phyloP scores from a whole-genome alignment of 139 green algal species.

The Picochlorum sp. region DNA sequence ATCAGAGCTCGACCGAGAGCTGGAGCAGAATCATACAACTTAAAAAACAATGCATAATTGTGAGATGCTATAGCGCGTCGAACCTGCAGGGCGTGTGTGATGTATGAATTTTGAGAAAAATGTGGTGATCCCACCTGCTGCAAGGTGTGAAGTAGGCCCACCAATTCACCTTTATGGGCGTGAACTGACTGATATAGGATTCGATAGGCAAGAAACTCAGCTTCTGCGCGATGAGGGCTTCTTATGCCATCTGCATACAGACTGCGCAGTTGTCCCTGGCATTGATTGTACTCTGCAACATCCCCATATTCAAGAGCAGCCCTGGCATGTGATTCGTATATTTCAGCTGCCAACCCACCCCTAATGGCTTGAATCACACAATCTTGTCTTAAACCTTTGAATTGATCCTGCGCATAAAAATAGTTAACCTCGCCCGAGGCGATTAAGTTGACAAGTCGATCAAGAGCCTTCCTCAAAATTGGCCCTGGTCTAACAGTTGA shows the following conservation, averaged over 20 bases:
- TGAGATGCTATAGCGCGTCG: constrained; percentile 18
- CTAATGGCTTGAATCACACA: constrained; percentile 73
- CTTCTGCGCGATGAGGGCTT: constrained; percentile 22
- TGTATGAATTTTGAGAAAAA: constrained; percentile 3
- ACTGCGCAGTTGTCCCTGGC: constrained; percentile 62
- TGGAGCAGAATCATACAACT: constrained; percentile 52
- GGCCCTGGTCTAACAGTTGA: constrained; percentile 53
- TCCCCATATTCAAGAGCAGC: constrained; percentile 79
- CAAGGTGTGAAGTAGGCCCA: constrained; percentile 48
- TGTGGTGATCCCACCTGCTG: constrained; percentile 12
- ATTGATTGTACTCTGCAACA: constrained; percentile 82
- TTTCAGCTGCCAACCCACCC: not conserved
- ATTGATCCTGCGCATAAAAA: constrained; percentile 73
- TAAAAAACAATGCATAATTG: constrained; percentile 52
- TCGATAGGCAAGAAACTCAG: constrained; percentile 51
- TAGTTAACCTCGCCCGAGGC: constrained; percentile 30
- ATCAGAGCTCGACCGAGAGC: constrained; percentile 57
- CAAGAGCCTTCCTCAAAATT: constrained; percentile 46
- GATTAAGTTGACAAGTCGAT: constrained; percentile 40
- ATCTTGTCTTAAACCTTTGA: constrained; percentile 89
- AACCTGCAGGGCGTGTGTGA: constrained; percentile 51
- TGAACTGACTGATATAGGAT: constrained; percentile 60
- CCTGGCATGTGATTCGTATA: constrained; percentile 76
- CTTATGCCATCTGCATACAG: constrained; percentile 26
- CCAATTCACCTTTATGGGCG: constrained; percentile 27